Evolutionary conservation across 176 grass and related monocot species (phyloP).

Genomic region (Oryza meyeriana): DNA sequence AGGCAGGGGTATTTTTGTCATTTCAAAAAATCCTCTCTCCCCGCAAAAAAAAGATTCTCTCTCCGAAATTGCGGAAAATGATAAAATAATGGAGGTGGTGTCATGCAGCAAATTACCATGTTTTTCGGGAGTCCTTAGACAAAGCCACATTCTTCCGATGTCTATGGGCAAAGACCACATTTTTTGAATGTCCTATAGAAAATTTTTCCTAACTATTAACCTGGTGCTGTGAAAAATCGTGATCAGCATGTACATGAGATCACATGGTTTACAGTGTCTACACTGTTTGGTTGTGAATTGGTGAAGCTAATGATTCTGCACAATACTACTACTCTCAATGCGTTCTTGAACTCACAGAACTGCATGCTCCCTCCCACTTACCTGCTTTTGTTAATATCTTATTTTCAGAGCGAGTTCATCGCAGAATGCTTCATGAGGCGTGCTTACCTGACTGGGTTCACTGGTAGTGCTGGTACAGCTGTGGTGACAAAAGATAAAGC

Average conservation of each 20-base stretch:
- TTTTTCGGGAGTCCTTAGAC: too few relatives aligned
- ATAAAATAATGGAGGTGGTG: too few relatives aligned
- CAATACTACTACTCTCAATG: background rate
- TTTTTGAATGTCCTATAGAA: too few relatives aligned
- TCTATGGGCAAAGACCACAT: too few relatives aligned
- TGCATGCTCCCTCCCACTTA: constrained; percentile 12
- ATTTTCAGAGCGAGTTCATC: constrained; percentile 81
- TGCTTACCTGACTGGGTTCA: constrained; percentile 79
- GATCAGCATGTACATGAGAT: background rate
- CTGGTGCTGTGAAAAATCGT: background rate
- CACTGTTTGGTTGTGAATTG: background rate
- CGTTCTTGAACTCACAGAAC: background rate
- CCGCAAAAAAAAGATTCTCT: too few relatives aligned
- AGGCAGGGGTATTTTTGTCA: too few relatives aligned
- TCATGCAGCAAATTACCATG: too few relatives aligned
- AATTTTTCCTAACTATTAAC: too few relatives aligned
- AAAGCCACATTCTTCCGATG: too few relatives aligned
- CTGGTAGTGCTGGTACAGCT: constrained; percentile 94
- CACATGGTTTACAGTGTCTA: background rate
- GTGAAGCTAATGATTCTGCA: background rate
- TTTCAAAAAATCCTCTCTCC: too few relatives aligned
- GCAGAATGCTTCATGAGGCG: constrained; percentile 90
- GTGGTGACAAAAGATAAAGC: constrained; percentile 90
- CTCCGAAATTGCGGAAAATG: too few relatives aligned
- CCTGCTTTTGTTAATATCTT: background rate